Evolutionary conservation across 345 rosid species (phyloP), one percentile per base, ranked within the genome.

Genomic region (Arabidopsis arenosa): DNA sequence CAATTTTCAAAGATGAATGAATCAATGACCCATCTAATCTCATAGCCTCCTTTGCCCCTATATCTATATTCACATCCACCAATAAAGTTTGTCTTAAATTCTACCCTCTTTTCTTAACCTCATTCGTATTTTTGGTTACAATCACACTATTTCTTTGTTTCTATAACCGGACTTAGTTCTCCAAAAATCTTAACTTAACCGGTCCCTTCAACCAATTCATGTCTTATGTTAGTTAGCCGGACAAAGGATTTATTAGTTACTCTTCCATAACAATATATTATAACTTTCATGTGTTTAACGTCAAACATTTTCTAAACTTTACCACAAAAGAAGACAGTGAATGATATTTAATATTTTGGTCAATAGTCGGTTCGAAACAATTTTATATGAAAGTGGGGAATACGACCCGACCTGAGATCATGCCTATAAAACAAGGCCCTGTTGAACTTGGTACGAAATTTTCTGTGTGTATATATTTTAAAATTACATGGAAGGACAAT

Each of bases 21-120:
- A 60, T 60, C 69, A 75, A 43, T 75, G 75, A 76, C 80, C 75
- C 75, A 68, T 76, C 80, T 61, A 41, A 61, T 76, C 75, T 61
- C 45, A 7, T 76, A 76, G 75, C 75, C 69, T 5, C 49, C 62
- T 68, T 68, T 52, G 48, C 79, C 62, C 70, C 80, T 76, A 76
- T 60, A 32, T 40, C 63, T 55, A 68, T 59, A 56, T 74, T 63
- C 75, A 76, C 80, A 76, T 63, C 66, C 44, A 54, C 59, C 65
- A 55, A 54, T 63, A 54, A 76, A 76, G 57, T 62, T 35, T 70
- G 65, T 69, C 70, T 51, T 68, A 28, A 68, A 68, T 52, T 68
- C 56, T 49, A 60, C 63, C 74, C 7, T 51, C 54, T 60, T 68
- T 68, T 13, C 54, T 68, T 52, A 51, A 75, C 66, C 59, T 70